These are phyloP conservation scores for Trichoderma sp. DNA, from an alignment of 2,329 filamentous ascomycete genomes.

Conservation along the genomic window DNA sequence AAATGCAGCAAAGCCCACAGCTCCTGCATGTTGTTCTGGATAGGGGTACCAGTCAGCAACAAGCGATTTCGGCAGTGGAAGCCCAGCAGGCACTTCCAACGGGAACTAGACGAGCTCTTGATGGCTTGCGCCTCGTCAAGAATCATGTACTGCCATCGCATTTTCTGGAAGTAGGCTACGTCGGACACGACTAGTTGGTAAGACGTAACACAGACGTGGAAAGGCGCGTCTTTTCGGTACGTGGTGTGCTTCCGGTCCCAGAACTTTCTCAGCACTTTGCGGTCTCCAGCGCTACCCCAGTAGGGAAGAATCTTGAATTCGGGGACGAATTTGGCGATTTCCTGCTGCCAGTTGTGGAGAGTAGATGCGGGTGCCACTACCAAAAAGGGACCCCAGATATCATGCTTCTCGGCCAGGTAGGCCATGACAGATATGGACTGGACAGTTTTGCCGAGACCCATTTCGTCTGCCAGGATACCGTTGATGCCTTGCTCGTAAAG, in stretches of 20 bases:
- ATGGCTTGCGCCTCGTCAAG: slow-evolving; percentile 98
- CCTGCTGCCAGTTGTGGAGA: slow-evolving; percentile 98
- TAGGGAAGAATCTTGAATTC: slow-evolving; percentile 94
- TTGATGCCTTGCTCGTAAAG: slow-evolving; percentile 99
- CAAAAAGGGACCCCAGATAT: slow-evolving; percentile 96
- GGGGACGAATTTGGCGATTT: slow-evolving; percentile 93
- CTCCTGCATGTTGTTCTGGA: slow-evolving; percentile 99
- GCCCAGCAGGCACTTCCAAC: slow-evolving; percentile 92
- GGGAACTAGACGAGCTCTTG: slow-evolving; percentile 93
- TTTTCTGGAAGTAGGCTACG: slow-evolving; percentile 97
- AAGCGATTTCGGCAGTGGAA: slow-evolving; percentile 96
- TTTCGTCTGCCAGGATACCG: slow-evolving; percentile 96
- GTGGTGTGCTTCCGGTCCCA: slow-evolving; percentile 98
- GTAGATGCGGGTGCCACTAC: slow-evolving; percentile 96
- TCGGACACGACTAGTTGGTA: slow-evolving; percentile 97
- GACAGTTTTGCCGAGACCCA: slow-evolving; percentile 98
- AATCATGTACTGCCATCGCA: slow-evolving; percentile 99
- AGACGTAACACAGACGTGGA: slow-evolving; percentile 94
- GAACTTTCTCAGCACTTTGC: slow-evolving; percentile 96
- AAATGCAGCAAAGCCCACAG: slow-evolving; percentile 97
- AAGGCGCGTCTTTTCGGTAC: slow-evolving; percentile 88
- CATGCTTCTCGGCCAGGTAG: slow-evolving; percentile 94
- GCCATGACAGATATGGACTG: slow-evolving; percentile 99
- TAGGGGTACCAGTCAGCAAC: slow-evolving; percentile 91
- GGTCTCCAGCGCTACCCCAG: slow-evolving; percentile 92